A percentile compares a stretch with the other conserved stretches of the same genome.
phyloP scores from a whole-genome alignment of 2,329 filamentous ascomycete species.

The Pleoardoris graminearum region DNA sequence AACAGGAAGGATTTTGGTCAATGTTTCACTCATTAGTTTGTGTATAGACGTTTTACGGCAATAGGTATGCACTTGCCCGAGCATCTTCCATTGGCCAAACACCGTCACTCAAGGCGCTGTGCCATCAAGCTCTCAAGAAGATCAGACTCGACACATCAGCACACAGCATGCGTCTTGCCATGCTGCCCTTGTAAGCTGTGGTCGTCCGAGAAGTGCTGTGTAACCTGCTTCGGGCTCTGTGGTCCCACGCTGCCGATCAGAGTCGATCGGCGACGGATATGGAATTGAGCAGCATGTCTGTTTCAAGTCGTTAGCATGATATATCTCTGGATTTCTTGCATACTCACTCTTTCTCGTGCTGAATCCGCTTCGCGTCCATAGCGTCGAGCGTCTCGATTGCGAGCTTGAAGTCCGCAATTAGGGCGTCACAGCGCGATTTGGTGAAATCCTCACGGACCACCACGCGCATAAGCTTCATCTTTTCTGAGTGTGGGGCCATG shows the following conservation, averaged over 20 bases:
- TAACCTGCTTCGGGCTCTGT: slow-evolving; percentile 40
- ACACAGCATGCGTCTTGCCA: slow-evolving; percentile 87
- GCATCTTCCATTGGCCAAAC: background rate
- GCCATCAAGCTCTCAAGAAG: background rate
- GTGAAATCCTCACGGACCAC: slow-evolving; percentile 94
- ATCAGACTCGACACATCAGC: slow-evolving; percentile 52
- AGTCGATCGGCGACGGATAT: slow-evolving; percentile 20
- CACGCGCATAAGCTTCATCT: slow-evolving; percentile 87
- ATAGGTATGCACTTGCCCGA: background rate
- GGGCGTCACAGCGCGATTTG: slow-evolving; percentile 75
- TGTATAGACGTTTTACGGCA: too few species aligned
- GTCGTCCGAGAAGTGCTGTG: slow-evolving; percentile 65
- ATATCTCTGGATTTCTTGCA: background rate
- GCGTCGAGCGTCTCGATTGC: slow-evolving; percentile 71
- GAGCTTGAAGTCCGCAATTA: slow-evolving; percentile 78
- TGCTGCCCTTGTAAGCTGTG: slow-evolving; percentile 89
- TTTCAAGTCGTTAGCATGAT: slow-evolving; percentile 15
- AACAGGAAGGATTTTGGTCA: too few species aligned
- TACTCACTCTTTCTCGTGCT: slow-evolving; percentile 66
- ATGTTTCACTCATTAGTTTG: too few species aligned
- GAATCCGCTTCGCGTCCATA: slow-evolving; percentile 73
- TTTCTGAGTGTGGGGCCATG: slow-evolving; percentile 85
- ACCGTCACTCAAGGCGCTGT: background rate
- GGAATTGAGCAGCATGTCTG: slow-evolving; percentile 30
- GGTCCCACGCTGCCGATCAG: slow-evolving; percentile 27